Percentiles rank a stretch among this genome's conserved stretches.
Conservation (phyloP, 768 basidiomycete genomes). For the Trametopsis cervina region DNA sequence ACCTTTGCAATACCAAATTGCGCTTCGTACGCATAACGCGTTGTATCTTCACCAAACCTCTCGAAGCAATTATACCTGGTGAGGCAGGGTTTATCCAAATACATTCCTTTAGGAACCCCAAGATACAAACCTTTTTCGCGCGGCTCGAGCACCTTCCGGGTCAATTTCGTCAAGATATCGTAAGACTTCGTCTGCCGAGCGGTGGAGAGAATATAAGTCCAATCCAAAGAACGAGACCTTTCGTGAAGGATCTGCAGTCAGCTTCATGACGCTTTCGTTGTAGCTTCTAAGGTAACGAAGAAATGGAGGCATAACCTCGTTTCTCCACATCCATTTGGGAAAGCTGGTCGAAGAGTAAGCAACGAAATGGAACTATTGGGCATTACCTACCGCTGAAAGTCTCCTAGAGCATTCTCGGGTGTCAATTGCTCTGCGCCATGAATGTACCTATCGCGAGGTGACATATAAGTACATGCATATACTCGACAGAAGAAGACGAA, state of each 20-base stretch:
- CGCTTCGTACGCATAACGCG: conserved; percentile 17
- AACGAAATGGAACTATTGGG: no score
- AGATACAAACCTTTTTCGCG: conserved; percentile 16
- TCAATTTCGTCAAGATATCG: conserved; percentile 22
- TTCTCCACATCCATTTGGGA: conserved; percentile 28
- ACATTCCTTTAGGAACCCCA: background rate
- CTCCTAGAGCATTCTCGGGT: conserved; percentile 14
- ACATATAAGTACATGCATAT: background rate
- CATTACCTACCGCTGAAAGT: conserved; percentile 16
- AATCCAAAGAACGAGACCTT: conserved; percentile 23
- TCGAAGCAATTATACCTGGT: conserved; percentile 22
- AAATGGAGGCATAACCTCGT: conserved; percentile 22
- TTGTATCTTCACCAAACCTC: conserved; percentile 20
- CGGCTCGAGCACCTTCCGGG: conserved; percentile 19
- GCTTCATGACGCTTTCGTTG: conserved; percentile 14
- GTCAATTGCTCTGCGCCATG: conserved; percentile 13
- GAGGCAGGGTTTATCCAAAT: background rate
- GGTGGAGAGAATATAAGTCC: conserved; percentile 23
- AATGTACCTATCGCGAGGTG: conserved; percentile 12
- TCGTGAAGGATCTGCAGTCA: conserved; percentile 10
- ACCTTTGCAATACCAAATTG: conserved; percentile 20
- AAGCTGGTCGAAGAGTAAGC: conserved; percentile 11
- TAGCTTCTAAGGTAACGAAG: conserved; percentile 18
- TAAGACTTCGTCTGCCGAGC: conserved; percentile 20
- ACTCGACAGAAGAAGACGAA: background rate